Conservation (phyloP, 1,139 yeast species). For the Pichia sp. region DNA sequence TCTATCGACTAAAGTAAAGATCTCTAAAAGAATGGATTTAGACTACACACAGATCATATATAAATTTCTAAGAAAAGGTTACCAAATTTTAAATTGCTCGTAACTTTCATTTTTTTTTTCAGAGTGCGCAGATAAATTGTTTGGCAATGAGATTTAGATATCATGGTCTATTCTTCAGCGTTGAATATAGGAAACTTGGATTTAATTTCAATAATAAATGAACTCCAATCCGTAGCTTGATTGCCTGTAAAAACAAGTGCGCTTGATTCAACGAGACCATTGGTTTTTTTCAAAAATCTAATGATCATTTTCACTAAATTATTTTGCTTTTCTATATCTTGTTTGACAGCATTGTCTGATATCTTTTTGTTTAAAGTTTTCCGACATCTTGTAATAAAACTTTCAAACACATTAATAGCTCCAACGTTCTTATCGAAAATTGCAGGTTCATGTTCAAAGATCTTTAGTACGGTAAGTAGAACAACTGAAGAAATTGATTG, state of each 20-base stretch:
- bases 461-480: slow-evolving; percentile 34
- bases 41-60: no score
- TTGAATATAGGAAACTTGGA: slow-evolving; percentile 7
- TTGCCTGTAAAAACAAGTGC: slow-evolving; percentile 18
- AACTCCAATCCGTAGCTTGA: slow-evolving; percentile 21
- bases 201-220: slow-evolving; percentile 14
- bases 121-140: not conserved
- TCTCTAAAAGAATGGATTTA: no score
- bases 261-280: slow-evolving; percentile 18
- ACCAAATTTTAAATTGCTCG: no score
- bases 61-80: no score
- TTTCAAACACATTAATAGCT: slow-evolving; percentile 15
- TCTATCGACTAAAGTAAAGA: not conserved
- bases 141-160: not conserved
- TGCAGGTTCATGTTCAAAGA: slow-evolving; percentile 27
- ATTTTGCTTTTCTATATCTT: slow-evolving; percentile 42
- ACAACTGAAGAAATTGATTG: slow-evolving; percentile 40
- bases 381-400: slow-evolving; percentile 31
- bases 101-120: not conserved
- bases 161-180: slow-evolving; percentile 1
- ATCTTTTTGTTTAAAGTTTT: slow-evolving; percentile 34
- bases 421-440: slow-evolving; percentile 16
- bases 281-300: slow-evolving; percentile 25
- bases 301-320: slow-evolving; percentile 31
- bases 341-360: slow-evolving; percentile 45